Evolutionary conservation across 2,329 filamentous ascomycete species (phyloP), one percentile per base, ranked within the genome.

Genomic region (Trichoderma hamatum): DNA sequence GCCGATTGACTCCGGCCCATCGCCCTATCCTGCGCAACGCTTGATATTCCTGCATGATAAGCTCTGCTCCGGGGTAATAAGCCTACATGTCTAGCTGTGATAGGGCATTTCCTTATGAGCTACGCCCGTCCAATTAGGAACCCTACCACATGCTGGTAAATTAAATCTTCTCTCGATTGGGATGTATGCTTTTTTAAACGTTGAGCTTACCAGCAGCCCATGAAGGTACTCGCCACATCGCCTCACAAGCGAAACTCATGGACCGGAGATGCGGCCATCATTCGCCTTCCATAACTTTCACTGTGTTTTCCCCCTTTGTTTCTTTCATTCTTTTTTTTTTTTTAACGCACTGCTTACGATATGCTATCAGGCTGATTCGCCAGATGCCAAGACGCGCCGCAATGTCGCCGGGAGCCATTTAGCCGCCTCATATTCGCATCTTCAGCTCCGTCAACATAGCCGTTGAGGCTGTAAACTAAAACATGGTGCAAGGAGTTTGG

Each of bases 351-450:
- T 54, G 39, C n/a, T 49, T 21, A 24, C 30, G 30, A 28, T 39
- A 39, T 52, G 43, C 32, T 54, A 64, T 64, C 61, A 64, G 61
- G 61, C 61, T 64, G 62, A 58, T 56, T 46, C 36, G 39, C 13
- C 36, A 32, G 7, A 26, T 46, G 36, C 43, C 36, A 19, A 66
- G 59, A 66, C 19, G 14, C 32, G 36, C 52, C 52, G 62, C 49
- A 54, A 49, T 66, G 52, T 58, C 52, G 52, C 62, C 62, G 62
- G 34, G 3, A 28, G 46, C 52, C 52, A 66, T 66, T 56, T 66
- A 66, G 62, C 62, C 62, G 62, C 36, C 21, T 65, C 26, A 14
- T 4, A 34, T 49, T 6, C 9, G 51, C 9, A 24, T 56, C 24
- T 56, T 65, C 62, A 65, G 36, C 51, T 56, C 3, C 36, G 14